Evolutionary conservation across 805 yeast species (phyloP), one percentile per base, ranked within the genome.

Genomic region (Saccharomycopsis selenospora): DNA sequence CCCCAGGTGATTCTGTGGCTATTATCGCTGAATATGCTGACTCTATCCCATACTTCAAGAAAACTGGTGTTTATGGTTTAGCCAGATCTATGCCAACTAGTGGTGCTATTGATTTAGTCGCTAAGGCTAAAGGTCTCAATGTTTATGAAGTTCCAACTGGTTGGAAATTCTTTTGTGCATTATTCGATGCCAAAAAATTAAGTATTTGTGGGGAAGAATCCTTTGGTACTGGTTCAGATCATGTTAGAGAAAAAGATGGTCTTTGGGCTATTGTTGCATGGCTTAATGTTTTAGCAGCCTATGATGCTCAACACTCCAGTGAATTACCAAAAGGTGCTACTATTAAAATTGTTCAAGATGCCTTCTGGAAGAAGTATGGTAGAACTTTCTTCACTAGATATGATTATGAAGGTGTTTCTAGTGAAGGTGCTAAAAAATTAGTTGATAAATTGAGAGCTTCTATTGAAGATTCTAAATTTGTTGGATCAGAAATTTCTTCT

Each of bases 41-140:
- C n/a, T 77, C 75, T 56, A 91, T 91, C 57, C 99, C 99, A n/a
- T 93, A 90, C 69, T 91, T 93, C 72, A 71, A 76, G 56, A 77
- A 81, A 57, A 78, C 79, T 52, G 97, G 98, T 44, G 84, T 90
- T 40, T 75, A 85, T 59, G 99, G 99, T 5, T 73, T 93, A 46
- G 99, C 99, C 10, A 78, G 99, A 63, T 86, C 96, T 8, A 91
- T 91, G 96, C 99, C 99, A 51, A 91, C 99, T 10, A 82, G 95
- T 10, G 89, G 85, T 41, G 98, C 99, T 28, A 75, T 91, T 59
- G 99, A 91, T 60, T 73, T 84, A 50, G 99, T 93, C 22, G 98
- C 96, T 26, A 77, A 78, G 63, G 72, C 72, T 51, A 80, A 87
- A 66, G 83, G 83, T 27, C 68, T 91, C 56, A 68, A 81, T 45